Evolutionary conservation across 1,139 yeast species (phyloP), one percentile per base, ranked within the genome.

Genomic region (Blastobotrys raffinosifermentans): DNA sequence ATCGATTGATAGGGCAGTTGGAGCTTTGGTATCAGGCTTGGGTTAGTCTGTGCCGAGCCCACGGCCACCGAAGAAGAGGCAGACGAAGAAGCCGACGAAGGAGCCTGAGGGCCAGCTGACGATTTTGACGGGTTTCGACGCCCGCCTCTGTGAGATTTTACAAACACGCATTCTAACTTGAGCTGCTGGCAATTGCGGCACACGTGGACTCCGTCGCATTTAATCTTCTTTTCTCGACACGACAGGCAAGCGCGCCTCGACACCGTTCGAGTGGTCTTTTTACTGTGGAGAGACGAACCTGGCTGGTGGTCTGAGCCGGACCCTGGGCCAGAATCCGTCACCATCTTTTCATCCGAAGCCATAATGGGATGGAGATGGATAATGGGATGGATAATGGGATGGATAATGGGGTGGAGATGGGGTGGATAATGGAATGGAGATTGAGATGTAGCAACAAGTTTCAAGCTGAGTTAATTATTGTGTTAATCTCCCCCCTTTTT

Each of bases 161-260:
- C 80, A 56, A 75, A 77, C 14, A 76, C 68, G 54, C 83, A 77
- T 23, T 70, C 70, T 1, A 66, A 55, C 3, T 72, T 71, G 19
- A 72, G 54, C n/a, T 65, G 50, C 39, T 61, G 60, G 50, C 82
- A 76, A 49, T 75, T 75, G 20, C 78, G 60, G 46, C 83, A 77
- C 38, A 52, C 49, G 27, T 56, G 57, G 26, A 58, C 57, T 5
- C 82, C 82, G 46, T 77, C 80, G 54, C 83, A 77, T 46, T 75
- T 75, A 46, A 76, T 68, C 49, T 77, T 77, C 60, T 75, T 75
- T 45, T 75, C 80, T 19, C 83, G 70, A 46, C 83, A 77, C 11
- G 75, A 66, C 13, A 77, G 60, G 51, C 83, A 77, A 0, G 83
- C 82, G 31, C 78, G 60, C 35, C 75, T 64, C 1, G 82, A 79